These are phyloP conservation scores for Malania oleifera DNA, from an alignment of 164 flowering plant species.

Conservation along the genomic window DNA sequence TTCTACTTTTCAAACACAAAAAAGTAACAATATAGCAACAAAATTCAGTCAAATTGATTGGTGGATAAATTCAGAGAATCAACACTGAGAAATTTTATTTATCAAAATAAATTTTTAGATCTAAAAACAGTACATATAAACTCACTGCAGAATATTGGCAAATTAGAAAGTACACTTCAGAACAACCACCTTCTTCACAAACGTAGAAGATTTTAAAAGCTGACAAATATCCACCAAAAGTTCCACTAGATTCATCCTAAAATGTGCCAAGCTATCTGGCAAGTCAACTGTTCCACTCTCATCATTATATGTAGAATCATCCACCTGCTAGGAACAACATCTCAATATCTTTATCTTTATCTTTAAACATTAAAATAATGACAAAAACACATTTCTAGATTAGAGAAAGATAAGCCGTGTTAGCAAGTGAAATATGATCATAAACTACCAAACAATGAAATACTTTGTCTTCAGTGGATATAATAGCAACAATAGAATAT, in stretches of 20 bases:
- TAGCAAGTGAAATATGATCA: no score
- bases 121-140: neutral
- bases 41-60: no score
- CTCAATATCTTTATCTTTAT: neutral
- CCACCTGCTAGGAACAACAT: slow-evolving; percentile 51
- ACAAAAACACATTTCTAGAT: neutral
- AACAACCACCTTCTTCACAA: slow-evolving; percentile 66
- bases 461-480: no score
- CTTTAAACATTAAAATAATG: neutral
- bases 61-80: no score
- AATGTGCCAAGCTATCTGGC: slow-evolving; percentile 79
- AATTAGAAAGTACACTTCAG: neutral
- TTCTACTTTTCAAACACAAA: no score
- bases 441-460: no score
- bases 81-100: no score
- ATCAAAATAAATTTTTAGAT: neutral
- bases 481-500: no score
- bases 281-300: slow-evolving; percentile 49
- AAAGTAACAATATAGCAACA: no score
- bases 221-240: slow-evolving; percentile 88
- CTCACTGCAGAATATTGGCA: neutral
- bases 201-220: slow-evolving; percentile 58
- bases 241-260: slow-evolving; percentile 80
- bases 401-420: no score
- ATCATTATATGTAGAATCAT: slow-evolving; percentile 49